Evolutionary conservation across 2,329 filamentous ascomycete species (phyloP), one percentile per base, ranked within the genome.

Genomic region (Colletotrichum tofieldiae): DNA sequence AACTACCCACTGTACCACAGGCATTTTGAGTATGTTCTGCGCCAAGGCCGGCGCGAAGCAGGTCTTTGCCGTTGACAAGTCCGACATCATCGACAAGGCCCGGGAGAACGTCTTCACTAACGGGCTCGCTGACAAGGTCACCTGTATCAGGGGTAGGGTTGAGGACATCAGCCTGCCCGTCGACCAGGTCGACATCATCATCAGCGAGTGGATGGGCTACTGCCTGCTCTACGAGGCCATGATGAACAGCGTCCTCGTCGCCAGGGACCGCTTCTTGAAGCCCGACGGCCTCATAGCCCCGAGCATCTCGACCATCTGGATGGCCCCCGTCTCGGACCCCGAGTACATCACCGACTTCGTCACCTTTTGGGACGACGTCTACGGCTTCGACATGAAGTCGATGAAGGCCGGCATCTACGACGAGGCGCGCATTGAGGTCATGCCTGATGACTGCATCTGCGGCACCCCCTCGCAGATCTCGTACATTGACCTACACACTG

Each of bases 181-280:
- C 9, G 86, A 91, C 65, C 86, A 95, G 78, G 95, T 98, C 56
- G 96, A 98, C 83, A 93, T 98, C 78, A 98, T 98, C 79, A 92
- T 98, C 73, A 97, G 94, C 72, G 95, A 98, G 82, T 98, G 95
- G 95, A 98, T 98, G 95, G 95, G 95, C 39, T 98, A 98, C 81
- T 94, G 92, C 75, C 88, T 98, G 23, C 88, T 98, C 7, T 98
- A 97, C 81, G 95, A 98, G 83, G 94, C 95, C 67, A 98, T 98
- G 95, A 90, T 98, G 37, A 94, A 96, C 75, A 97, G 94, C 60
- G 94, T 98, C 29, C 88, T 98, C 62, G 96, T 91, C 79, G 96
- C 96, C 54, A 89, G 95, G 73, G 95, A 98, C 83, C 91, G 90
- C 76, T 98, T 98, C 81, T 90, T 98, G 32, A 91, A 89, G 72